A percentile compares a stretch with the other conserved stretches of the same genome.
phyloP scores from a whole-genome alignment of 2,329 filamentous ascomycete genomes.

The Stachybotrys echinatus region DNA sequence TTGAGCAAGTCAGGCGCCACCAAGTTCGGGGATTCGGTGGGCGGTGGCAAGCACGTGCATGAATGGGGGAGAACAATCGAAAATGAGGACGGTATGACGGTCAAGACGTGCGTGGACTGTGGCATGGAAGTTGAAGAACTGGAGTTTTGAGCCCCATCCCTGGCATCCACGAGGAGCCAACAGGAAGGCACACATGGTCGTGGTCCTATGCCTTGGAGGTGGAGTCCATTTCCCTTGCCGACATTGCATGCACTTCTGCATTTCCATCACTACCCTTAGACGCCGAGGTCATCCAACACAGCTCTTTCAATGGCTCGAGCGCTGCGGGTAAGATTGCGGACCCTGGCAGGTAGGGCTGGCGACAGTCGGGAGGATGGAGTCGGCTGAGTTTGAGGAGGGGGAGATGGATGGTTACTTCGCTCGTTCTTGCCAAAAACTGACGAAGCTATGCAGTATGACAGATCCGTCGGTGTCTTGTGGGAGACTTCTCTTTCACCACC shows the following conservation, averaged over 20 bases:
- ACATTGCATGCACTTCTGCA: background rate
- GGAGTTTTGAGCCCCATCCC: constrained; percentile 45
- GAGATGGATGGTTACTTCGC: too few relatives aligned
- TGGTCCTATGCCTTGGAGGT: too few relatives aligned
- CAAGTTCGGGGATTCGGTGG: constrained; percentile 74
- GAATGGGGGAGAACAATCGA: constrained; percentile 74
- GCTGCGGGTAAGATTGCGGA: background rate
- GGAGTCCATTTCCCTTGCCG: background rate
- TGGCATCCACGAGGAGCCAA: background rate
- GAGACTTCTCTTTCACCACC: too few relatives aligned
- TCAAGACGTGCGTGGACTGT: constrained; percentile 74
- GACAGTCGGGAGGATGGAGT: too few relatives aligned
- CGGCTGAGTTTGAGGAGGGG: too few relatives aligned
- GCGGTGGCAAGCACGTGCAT: constrained; percentile 73
- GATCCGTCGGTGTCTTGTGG: too few relatives aligned
- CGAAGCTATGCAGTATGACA: too few relatives aligned
- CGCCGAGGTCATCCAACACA: background rate
- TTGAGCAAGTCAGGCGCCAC: constrained; percentile 47
- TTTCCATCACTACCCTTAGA: background rate
- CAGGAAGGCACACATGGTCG: background rate
- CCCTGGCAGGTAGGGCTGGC: background rate
- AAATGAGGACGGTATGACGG: constrained; percentile 65
- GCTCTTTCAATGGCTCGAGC: background rate
- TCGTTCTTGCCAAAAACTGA: too few relatives aligned
- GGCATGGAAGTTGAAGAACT: constrained; percentile 76